Evolutionary conservation across 306 rosid species (phyloP), one percentile per base, ranked within the genome.

Genomic region (Dryas alaskensis): DNA sequence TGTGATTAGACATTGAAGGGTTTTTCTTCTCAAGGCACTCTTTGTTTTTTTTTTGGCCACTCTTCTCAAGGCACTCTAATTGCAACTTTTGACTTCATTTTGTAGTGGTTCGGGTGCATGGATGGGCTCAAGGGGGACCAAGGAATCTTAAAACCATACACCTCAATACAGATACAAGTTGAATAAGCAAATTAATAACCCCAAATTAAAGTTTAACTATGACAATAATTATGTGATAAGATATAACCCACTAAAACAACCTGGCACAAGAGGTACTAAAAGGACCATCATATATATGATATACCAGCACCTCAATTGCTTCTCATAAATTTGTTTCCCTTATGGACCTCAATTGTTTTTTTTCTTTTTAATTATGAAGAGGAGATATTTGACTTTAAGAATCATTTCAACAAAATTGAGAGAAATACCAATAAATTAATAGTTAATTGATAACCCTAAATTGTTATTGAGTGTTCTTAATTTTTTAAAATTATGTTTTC

Each of bases 11-110:
- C 88, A 78, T 19, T 67, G 48, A 78, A 76, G 77, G 80, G 67
- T 70, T 40, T 78, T 82, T 79, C 84, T 84, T 86, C 86, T 81
- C 89, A 70, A 79, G 89, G 92, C 88, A 84, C 69, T 51, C 83
- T 82, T n/a, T n/a, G n/a, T n/a, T n/a, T n/a, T n/a, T n/a, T n/a
- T n/a, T n/a, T n/a, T n/a, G n/a, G n/a, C n/a, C n/a, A n/a, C n/a
- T 79, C 84, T 84, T 86, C 86, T 81, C 89, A 70, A 79, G 89
- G 92, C 88, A 84, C 69, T 51, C 83, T 82, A 76, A 90, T 88
- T 84, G 74, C 88, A 81, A 79, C 87, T 83, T 87, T 90, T 86
- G 92, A 86, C 91, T 88, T 86, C 66, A 76, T 82, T 67, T 59
- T 44, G n/a, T n/a, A 60, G 81, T 83, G 91, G 88, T 49, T 78